Evolutionary conservation across 2,329 filamentous ascomycete genomes (phyloP), one percentile per base, ranked within the genome.

Genomic region (Zopfia rhizophila): DNA sequence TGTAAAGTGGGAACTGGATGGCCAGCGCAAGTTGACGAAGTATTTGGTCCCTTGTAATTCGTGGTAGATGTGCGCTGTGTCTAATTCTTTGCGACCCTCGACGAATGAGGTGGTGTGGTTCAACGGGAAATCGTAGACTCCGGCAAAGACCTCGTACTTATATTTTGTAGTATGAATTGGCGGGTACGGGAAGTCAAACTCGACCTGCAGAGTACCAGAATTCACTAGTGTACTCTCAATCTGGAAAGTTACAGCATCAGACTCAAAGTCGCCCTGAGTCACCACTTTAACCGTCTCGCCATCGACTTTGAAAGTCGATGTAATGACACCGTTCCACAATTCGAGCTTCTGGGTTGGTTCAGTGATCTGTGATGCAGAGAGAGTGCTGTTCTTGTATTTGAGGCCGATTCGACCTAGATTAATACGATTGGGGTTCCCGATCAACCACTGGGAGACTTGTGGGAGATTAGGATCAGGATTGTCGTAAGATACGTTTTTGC

Each of bases 101-200:
- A 60, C 40, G 1, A 79, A 51, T 0, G 46, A 60, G 0, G 78
- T 80, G 2, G 59, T 72, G 48, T 81, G 78, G 10, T 72, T 71
- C 7, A 61, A 55, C 1, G 77, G 75, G 7, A 72, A 73, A 53
- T 79, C 77, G 58, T 77, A 80, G 3, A 77, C 64, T 2, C 79
- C 79, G 2, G 80, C 78, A 45, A 77, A 82, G 1, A 78, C 78
- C 45, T 64, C 61, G 13, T 64, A 64, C 37, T 64, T 63, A 35
- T 61, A 64, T 8, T 41, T 22, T 8, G 56, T 63, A 2, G 51
- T 51, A 21, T 63, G 65, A 14, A 61, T 60, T 10, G 74, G 75
- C 11, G 78, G 68, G 25, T 77, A 75, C 3, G 80, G 79, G 44
- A 79, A 82, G 37, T 82, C 78, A 43, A 82, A 72, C 52, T 80